A percentile compares a stretch with the other conserved stretches of the same genome.
phyloP scores from a whole-genome alignment of 2,329 filamentous ascomycete species.

The Fusarium armeniacum region DNA sequence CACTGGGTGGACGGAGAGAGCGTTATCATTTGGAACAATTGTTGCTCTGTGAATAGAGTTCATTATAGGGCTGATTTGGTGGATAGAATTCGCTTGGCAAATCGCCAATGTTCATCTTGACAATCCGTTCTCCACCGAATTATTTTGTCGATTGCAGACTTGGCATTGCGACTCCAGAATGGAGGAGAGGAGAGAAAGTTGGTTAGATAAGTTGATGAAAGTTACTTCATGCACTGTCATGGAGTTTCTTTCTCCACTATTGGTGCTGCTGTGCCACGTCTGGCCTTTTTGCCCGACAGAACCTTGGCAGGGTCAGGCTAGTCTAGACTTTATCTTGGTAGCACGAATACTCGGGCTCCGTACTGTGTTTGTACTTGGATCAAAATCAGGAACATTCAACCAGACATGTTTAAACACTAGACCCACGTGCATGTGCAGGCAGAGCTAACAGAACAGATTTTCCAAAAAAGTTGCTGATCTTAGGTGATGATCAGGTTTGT shows the following conservation, averaged over 20 bases:
- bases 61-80: constrained; percentile 10
- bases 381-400: constrained; percentile 2
- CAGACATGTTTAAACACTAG: neutral
- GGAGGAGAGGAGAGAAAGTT: neutral
- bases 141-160: neutral
- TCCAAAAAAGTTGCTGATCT: neutral
- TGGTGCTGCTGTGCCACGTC: neutral
- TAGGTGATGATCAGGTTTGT: neutral
- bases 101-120: constrained; percentile 4
- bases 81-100: constrained; percentile 16
- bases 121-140: constrained; percentile 4
- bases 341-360: too few relatives aligned
- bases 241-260: constrained; percentile 1
- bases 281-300: neutral
- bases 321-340: neutral
- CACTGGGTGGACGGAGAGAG: neutral
- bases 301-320: constrained; percentile 3
- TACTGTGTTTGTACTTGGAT: neutral
- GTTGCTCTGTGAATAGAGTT: neutral
- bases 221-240: neutral
- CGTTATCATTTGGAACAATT: neutral
- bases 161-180: neutral
- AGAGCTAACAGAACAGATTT: neutral
- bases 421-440: constrained; percentile 6
- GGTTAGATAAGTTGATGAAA: neutral